Evolutionary conservation across 176 grass and related monocot genomes (phyloP), one percentile per base, ranked within the genome.

Genomic region (Bromus sterilis): DNA sequence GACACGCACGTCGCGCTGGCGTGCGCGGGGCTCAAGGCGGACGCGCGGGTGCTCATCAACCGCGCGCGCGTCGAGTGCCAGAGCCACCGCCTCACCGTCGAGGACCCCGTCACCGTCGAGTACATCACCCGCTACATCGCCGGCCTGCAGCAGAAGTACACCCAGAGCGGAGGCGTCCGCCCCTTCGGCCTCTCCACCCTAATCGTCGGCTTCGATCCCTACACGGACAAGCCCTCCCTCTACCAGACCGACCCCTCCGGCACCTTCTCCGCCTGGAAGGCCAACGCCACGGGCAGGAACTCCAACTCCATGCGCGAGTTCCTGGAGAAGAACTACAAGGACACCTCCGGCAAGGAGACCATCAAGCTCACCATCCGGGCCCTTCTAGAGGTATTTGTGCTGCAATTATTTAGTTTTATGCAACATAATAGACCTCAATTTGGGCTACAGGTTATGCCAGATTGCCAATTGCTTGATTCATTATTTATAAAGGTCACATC

Each of bases 41-140:
- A 98, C 82, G 95, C 95, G 10, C 87, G 95, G 11, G 90, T 98
- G 20, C 90, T 97, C 58, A 97, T 97, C 70, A 97, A 97, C 88
- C 89, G 88, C 15, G 92, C 95, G 11, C 89, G 95, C 58, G 82
- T 95, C n/a, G 92, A 98, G 92, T 98, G 92, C 88, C 92, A 98
- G 92, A 93, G 90, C 86, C 95, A 98, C 78, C 90, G 95, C 1
- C 91, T 98, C 73, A 98, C 95, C 35, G 88, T 93, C 43, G 90
- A 94, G 84, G 95, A 98, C 65, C 86, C 95, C 25, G 92, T 95
- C 77, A 98, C 92, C 70, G 95, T 98, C 53, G 95, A 95, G 88
- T 98, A 98, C 81, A 95, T 98, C 71, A 95, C 95, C 1, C 92
- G 95, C 64, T 95, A 95, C 90, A 95, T 98, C 88, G 95, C 95